Evolutionary conservation across 2,329 filamentous ascomycete species (phyloP).

Genomic region (Alternaria ventricosa): DNA sequence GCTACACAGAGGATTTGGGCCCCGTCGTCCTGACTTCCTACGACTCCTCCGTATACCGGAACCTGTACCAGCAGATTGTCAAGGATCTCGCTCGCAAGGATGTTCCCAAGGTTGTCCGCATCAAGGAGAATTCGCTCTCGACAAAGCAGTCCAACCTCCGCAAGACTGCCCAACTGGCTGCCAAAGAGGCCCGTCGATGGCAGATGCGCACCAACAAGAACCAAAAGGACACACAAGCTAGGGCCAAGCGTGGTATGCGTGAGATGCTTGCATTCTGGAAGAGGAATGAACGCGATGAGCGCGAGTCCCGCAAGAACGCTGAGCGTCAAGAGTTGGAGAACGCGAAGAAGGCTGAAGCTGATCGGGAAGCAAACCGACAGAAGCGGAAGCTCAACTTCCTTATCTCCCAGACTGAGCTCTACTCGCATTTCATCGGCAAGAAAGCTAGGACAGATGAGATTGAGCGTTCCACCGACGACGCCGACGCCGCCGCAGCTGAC

Average conservation of each 20-base stretch:
- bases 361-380: constrained; percentile 95
- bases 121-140: constrained; percentile 83
- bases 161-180: constrained; percentile 95
- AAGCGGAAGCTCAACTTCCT: constrained; percentile 99
- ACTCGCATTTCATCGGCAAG: constrained; percentile 99
- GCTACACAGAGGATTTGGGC: constrained; percentile 58
- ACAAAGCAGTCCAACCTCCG: constrained; percentile 95
- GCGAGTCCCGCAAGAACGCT: constrained; percentile 89
- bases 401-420: constrained; percentile 97
- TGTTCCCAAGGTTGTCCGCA: constrained; percentile 87
- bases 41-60: constrained; percentile 91
- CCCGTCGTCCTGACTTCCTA: constrained; percentile 60
- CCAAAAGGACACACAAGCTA: constrained; percentile 94
- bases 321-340: constrained; percentile 97
- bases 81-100: constrained; percentile 93
- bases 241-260: constrained; percentile 97
- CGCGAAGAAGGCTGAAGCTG: constrained; percentile 94
- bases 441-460: constrained; percentile 99
- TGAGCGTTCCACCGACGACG: constrained; percentile 85
- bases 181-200: constrained; percentile 97
- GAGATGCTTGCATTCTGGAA: constrained; percentile 99
- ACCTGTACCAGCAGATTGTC: constrained; percentile 97
- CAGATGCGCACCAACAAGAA: constrained; percentile 98
- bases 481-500: constrained; percentile 56
- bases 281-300: constrained; percentile 95